Percentiles rank a stretch among this genome's conserved stretches.
These are phyloP conservation scores for Komagataella populi DNA, from an alignment of 805 yeast genomes.

Conservation along the genomic window DNA sequence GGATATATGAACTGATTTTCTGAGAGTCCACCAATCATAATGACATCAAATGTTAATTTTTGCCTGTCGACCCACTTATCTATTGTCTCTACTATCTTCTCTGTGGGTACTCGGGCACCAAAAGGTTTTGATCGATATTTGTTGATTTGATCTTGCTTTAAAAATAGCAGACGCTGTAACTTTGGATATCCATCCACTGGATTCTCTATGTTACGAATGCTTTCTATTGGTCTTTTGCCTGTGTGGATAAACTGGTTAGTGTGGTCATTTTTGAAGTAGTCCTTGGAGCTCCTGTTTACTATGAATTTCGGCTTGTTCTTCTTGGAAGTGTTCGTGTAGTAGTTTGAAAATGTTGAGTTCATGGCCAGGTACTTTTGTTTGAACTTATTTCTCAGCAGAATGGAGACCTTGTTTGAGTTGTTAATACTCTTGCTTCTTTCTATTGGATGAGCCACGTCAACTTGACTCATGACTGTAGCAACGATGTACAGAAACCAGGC, in stretches of 20 bases:
- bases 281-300: neutral
- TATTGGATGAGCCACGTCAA: neutral
- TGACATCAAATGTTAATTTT: constrained; percentile 66
- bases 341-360: neutral
- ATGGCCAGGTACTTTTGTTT: neutral
- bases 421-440: neutral
- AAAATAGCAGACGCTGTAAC: constrained; percentile 48
- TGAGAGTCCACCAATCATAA: constrained; percentile 80
- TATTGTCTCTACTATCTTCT: constrained; percentile 42
- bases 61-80: constrained; percentile 47
- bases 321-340: neutral
- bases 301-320: neutral
- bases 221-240: constrained; percentile 45
- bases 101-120: constrained; percentile 44
- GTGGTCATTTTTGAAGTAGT: constrained; percentile 48
- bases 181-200: constrained; percentile 83
- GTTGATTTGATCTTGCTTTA: constrained; percentile 46
- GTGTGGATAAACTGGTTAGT: constrained; percentile 55
- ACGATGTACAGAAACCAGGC: neutral
- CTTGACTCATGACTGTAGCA: neutral
- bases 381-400: neutral
- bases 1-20: constrained; percentile 62
- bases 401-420: neutral
- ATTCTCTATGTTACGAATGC: constrained; percentile 49
- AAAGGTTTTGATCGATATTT: constrained; percentile 46